Conservation (phyloP, 305 asterid species). For the Fraxinus platypoda region DNA sequence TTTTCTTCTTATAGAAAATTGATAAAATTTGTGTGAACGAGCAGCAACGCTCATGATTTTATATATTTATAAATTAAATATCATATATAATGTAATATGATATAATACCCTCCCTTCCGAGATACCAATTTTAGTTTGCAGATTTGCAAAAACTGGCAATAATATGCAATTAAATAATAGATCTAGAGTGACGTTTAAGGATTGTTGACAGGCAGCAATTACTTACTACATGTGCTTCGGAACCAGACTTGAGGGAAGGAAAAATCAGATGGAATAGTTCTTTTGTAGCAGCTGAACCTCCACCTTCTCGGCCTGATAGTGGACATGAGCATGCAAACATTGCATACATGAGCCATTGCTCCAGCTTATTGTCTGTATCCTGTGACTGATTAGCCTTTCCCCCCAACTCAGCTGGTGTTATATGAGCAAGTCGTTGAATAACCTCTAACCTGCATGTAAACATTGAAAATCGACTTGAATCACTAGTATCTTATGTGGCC, state of each 20-base stretch:
- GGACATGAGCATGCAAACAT: slow-evolving; percentile 98
- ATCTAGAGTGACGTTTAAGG: slow-evolving; percentile 17
- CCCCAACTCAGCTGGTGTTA: slow-evolving; percentile 93
- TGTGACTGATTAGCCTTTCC: slow-evolving; percentile 96
- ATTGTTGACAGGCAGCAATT: slow-evolving; percentile 24
- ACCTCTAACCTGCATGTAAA: slow-evolving; percentile 77
- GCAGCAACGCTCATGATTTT: background rate
- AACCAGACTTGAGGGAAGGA: slow-evolving; percentile 94
- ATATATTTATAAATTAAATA: background rate
- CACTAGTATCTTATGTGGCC: background rate
- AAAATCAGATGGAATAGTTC: slow-evolving; percentile 94
- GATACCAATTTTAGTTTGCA: background rate
- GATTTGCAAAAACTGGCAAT: slow-evolving; percentile 13
- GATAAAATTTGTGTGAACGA: background rate
- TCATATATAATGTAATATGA: background rate
- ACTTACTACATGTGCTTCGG: slow-evolving; percentile 90
- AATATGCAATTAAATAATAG: background rate
- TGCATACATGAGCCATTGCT: slow-evolving; percentile 99
- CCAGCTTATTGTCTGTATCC: slow-evolving; percentile 94
- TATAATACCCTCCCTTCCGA: background rate
- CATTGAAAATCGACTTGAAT: slow-evolving; percentile 10
- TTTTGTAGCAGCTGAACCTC: slow-evolving; percentile 82
- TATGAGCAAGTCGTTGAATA: slow-evolving; percentile 90
- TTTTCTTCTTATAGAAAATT: background rate
- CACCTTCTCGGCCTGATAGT: slow-evolving; percentile 78